These are phyloP conservation scores for Fusarium coicis DNA, from an alignment of 2,329 filamentous ascomycete species.

Conservation along the genomic window DNA sequence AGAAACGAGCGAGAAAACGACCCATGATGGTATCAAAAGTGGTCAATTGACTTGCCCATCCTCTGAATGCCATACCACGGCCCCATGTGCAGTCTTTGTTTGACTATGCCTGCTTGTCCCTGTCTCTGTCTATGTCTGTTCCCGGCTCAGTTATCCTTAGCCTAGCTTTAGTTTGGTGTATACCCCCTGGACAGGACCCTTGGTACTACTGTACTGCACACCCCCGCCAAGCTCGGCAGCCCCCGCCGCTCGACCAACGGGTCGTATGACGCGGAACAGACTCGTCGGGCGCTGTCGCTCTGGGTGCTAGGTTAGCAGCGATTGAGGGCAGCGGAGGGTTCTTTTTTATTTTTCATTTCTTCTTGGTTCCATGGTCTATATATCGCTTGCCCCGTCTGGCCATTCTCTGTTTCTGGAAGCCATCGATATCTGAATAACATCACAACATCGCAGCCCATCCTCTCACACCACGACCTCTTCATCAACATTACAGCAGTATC, in stretches of 20 bases:
- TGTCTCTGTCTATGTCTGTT: not conserved
- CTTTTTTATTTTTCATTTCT: not conserved
- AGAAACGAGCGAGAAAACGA: constrained; percentile 29
- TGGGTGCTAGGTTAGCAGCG: not conserved
- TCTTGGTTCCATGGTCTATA: constrained; percentile 27
- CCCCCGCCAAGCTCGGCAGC: constrained; percentile 41
- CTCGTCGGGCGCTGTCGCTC: constrained; percentile 43
- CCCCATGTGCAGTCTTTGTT: not conserved
- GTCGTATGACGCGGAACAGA: constrained; percentile 46
- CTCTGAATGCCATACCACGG: constrained; percentile 36
- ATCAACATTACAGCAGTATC: constrained; percentile 9
- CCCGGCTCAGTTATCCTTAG: not conserved
- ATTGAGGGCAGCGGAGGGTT: not conserved
- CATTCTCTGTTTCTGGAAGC: constrained; percentile 37
- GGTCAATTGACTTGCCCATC: constrained; percentile 36
- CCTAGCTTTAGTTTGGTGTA: not conserved
- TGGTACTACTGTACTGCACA: not conserved
- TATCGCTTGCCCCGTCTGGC: constrained; percentile 47
- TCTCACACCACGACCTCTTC: constrained; percentile 20
- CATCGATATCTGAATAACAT: constrained; percentile 27
- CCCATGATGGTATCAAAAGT: constrained; percentile 26
- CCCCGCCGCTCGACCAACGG: constrained; percentile 41
- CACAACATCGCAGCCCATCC: constrained; percentile 31
- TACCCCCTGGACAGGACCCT: not conserved
- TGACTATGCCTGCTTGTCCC: not conserved